phyloP scores from a whole-genome alignment of 192 early-diverging fungal species.

The Entomortierella chlamydospora region DNA sequence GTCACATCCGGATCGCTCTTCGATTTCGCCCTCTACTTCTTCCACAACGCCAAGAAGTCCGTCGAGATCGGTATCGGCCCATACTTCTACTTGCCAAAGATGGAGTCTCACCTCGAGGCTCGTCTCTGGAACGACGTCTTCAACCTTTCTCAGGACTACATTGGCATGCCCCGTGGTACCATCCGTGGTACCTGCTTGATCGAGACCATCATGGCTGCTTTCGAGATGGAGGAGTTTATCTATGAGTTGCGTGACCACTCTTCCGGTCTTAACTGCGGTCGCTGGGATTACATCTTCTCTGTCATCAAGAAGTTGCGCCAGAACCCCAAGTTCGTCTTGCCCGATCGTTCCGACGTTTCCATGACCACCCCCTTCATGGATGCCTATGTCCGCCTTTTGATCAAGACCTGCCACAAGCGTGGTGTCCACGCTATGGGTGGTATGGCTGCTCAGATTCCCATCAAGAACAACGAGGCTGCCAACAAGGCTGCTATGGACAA shows the following conservation, averaged over 20 bases:
- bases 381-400: constrained; percentile 95
- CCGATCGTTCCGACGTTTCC: constrained; percentile 89
- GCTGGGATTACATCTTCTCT: constrained; percentile 99
- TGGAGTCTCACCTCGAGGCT: constrained; percentile 98
- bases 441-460: constrained; percentile 99
- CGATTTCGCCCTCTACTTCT: constrained; percentile 98
- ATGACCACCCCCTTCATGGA: constrained; percentile 99
- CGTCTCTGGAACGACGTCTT: constrained; percentile 99
- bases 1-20: constrained; percentile 96
- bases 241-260: constrained; percentile 99
- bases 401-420: constrained; percentile 98
- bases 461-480: constrained; percentile 91
- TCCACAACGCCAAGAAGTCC: constrained; percentile 93
- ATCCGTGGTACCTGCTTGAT: constrained; percentile 98
- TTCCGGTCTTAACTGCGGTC: constrained; percentile 97
- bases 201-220: constrained; percentile 96
- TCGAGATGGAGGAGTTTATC: constrained; percentile 99
- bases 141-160: constrained; percentile 92
- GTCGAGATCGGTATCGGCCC: constrained; percentile 91
- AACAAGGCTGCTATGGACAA: constrained; percentile 94
- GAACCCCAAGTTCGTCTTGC: constrained; percentile 87
- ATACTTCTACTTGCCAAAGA: constrained; percentile 99
- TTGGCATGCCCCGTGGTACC: constrained; percentile 91
- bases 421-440: constrained; percentile 99
- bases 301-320: constrained; percentile 98